Percentiles rank a stretch among this genome's conserved stretches.
These are phyloP conservation scores for Cystobasidium sp. DNA, from an alignment of 1,284 basidiomycete genomes.

Conservation along the genomic window DNA sequence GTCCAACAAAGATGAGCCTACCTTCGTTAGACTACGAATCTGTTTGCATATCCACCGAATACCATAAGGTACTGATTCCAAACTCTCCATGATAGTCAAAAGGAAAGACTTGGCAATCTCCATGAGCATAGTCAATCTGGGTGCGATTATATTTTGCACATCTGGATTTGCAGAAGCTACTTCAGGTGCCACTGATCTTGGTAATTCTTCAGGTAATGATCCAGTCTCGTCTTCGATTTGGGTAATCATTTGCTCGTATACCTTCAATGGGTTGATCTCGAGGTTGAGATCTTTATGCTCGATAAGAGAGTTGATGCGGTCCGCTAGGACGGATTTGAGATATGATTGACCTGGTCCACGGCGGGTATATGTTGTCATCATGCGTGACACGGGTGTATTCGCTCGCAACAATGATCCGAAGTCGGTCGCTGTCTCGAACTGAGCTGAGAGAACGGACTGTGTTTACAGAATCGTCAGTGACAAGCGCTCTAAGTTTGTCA, in stretches of 20 bases:
- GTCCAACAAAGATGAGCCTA: conserved; percentile 58
- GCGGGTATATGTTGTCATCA: conserved; percentile 99
- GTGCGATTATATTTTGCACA: conserved; percentile 96
- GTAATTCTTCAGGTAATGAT: conserved; percentile 82
- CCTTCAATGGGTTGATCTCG: conserved; percentile 98
- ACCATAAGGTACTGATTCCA: conserved; percentile 97
- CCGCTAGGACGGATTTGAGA: conserved; percentile 92
- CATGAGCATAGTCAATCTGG: conserved; percentile 95
- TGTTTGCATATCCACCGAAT: conserved; percentile 99
- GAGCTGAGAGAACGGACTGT: conserved; percentile 94
- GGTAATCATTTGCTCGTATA: conserved; percentile 97
- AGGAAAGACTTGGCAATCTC: conserved; percentile 98
- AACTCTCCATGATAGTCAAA: conserved; percentile 94
- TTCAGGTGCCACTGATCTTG: conserved; percentile 88
- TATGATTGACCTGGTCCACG: conserved; percentile 97
- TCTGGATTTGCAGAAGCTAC: conserved; percentile 89
- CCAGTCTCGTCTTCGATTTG: conserved; percentile 98
- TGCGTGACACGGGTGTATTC: conserved; percentile 97
- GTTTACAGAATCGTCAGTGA: conserved; percentile 48
- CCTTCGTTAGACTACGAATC: conserved; percentile 91
- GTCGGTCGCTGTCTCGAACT: conserved; percentile 97
- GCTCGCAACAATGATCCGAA: conserved; percentile 95
- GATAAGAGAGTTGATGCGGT: conserved; percentile 95
- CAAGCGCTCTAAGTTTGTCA: not conserved
- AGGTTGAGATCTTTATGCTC: conserved; percentile 98